Evolutionary conservation across 345 rosid species (phyloP), one percentile per base, ranked within the genome.

Genomic region (Populus davidiana): DNA sequence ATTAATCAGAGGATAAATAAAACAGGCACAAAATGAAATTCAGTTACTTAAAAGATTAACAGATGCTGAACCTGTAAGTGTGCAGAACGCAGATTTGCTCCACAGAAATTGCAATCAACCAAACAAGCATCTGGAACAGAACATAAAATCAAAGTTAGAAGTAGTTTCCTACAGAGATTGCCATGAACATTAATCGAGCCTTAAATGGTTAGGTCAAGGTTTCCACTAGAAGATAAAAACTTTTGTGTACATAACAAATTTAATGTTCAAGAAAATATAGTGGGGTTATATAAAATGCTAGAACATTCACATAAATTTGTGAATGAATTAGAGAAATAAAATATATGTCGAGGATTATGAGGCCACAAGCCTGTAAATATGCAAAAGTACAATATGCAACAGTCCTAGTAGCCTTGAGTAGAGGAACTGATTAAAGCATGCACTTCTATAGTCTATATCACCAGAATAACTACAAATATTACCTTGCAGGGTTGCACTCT

Each of bases 401-500:
- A 33, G 35, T 17, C 43, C 23, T 31, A 65, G 8, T 14, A 75
- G 36, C 29, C 59, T 39, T 44, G 13, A 70, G 33, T 27, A 23
- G 49, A 14, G 39, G 47, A 33, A 75, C 23, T 61, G 16, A 23
- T 76, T 56, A 67, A 52, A 47, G 61, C 31, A 56, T 29, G 5
- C 14, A 21, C 4, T 56, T n/a, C 63, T 21, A 56, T n/a, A 56
- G 9, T n/a, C 63, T 21, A n/a, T 56, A 39, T 27, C 18, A 39
- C 7, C 35, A 50, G 8, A 41, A 59, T 21, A 5, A 29, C 27
- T 56, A 56, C 13, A 71, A 79, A 49, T 65, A 25, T 83, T 83
- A 83, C 98, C 98, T 90, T 93, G 97, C 38, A 95, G 82, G 84
- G 92, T 95, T 77, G 98, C 98, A 90, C 98, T 93, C 85, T 93